Base-by-base conservation (phyloP, 1,284 basidiomycete species). In the Trametes polyzona region DNA sequence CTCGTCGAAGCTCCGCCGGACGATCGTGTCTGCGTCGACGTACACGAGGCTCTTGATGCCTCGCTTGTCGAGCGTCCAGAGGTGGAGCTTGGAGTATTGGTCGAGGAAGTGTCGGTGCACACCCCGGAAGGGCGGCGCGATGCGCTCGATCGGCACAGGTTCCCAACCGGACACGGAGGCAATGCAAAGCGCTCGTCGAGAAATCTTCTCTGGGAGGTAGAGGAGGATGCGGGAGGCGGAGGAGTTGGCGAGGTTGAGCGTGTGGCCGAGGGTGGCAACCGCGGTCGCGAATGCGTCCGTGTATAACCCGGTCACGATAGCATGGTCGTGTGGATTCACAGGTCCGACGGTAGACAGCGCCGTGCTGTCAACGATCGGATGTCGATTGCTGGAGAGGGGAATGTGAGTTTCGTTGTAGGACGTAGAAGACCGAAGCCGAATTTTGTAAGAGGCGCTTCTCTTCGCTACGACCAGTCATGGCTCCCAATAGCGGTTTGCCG, bases 1-100 rank as follows among this genome's bases (percentile, higher is more conserved):
- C 67, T 81, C 78, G 64, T 79, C 76, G 55, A 81, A 75, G 58
- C 74, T 75, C 27, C 67, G 64, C n/a, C 67, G 69, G 19, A 78
- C 75, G 55, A 79, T 69, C 23, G 75, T 74, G 64, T 79, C 77
- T 17, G 73, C 76, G 58, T 79, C 78, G 43, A 80, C 63, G 62
- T 79, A 79, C 3, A 79, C 67, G 37, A 67, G 58, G 47, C 58
- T 49, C 47, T 72, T 65, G 64, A 73, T 64, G 11, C 73, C 70
- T n/a, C 67, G 47, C 37, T 52, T 36, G 60, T 78, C 77, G 19
- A 80, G 65, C 32, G 59, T 69, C 79, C 78, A 80, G 14, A 80
- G 68, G 44, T 71, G 69, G 7, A 81, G 68, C 59, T 79, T 80
- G 2, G 78, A 77, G 69, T 77, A 79, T 52, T 76, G 74, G 59